These are phyloP conservation scores for Citrus mangshanensis DNA, from an alignment of 345 rosid species.

Conservation along the genomic window DNA sequence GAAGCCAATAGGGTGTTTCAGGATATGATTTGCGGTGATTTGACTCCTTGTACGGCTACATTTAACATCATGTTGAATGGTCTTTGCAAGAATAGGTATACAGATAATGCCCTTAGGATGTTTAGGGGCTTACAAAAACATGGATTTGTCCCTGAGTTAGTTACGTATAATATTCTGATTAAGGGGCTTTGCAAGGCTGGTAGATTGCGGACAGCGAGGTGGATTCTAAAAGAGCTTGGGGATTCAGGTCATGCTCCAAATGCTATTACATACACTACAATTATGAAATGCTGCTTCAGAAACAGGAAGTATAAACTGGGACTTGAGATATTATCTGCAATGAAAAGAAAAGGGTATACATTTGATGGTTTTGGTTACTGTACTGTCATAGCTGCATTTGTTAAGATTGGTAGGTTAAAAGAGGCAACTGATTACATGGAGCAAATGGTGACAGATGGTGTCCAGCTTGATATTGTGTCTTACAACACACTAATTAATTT, in stretches of 20 bases:
- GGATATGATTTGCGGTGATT: conserved; percentile 34
- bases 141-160: conserved; percentile 54
- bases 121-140: conserved; percentile 49
- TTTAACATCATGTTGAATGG: conserved; percentile 75
- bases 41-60: conserved; percentile 46
- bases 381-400: conserved; percentile 58
- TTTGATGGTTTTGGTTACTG: conserved; percentile 80
- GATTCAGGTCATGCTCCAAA: conserved; percentile 54
- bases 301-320: conserved; percentile 57
- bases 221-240: conserved; percentile 53
- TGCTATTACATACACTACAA: conserved; percentile 67
- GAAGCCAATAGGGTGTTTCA: conserved; percentile 56
- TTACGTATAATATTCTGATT: conserved; percentile 73
- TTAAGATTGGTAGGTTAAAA: conserved; percentile 51
- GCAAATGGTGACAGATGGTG: conserved; percentile 42
- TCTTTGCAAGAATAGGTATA: conserved; percentile 64
- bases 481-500: conserved; percentile 70
- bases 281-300: conserved; percentile 61
- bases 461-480: conserved; percentile 63
- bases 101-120: conserved; percentile 46
- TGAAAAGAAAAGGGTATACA: conserved; percentile 63
- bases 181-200: conserved; percentile 68
- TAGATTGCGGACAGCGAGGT: conserved; percentile 47
- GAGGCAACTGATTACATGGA: conserved; percentile 49
- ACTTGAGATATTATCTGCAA: conserved; percentile 47